A percentile compares a stretch with the other conserved stretches of the same genome.
Evolutionary conservation across 768 basidiomycete species (phyloP).

Genomic region (Rhodotorula babjevae): DNA sequence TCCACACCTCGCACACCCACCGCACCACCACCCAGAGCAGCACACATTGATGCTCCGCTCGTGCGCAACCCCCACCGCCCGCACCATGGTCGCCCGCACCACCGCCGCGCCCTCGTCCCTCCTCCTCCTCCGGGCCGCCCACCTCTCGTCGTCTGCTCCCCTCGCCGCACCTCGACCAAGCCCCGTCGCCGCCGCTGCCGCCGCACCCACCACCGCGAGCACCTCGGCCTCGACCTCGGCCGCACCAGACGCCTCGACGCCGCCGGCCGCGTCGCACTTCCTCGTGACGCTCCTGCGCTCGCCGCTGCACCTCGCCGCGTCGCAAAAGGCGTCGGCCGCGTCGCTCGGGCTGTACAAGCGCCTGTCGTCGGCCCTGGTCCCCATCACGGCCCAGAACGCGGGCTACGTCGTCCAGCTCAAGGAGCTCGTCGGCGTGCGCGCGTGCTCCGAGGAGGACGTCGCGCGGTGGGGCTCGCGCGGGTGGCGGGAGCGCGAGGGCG

Average conservation of each 20-base stretch:
- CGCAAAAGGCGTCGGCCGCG: neutral
- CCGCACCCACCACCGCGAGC: neutral
- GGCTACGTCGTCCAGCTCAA: constrained; percentile 32
- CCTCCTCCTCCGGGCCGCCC: neutral
- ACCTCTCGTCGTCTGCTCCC: neutral
- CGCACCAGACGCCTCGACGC: neutral
- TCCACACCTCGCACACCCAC: no score
- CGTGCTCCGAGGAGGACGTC: neutral
- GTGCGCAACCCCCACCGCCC: neutral
- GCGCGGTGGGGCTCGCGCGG: neutral
- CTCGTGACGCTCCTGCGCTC: constrained; percentile 38
- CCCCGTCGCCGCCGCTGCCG: no score
- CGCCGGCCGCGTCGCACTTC: constrained; percentile 27
- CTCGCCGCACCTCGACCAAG: neutral
- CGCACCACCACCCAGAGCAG: neutral
- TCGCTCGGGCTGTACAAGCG: constrained; percentile 36
- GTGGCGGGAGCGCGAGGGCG: constrained; percentile 27
- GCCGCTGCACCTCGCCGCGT: constrained; percentile 22
- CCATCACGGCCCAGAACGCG: constrained; percentile 19
- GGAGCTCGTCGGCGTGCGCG: constrained; percentile 30
- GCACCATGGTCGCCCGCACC: neutral
- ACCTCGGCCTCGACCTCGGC: neutral
- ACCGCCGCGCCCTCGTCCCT: neutral
- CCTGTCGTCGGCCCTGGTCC: constrained; percentile 29
- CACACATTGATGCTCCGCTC: neutral